phyloP scores from a whole-genome alignment of 2,329 filamentous ascomycete species.

The Beauveria pseudobassiana region DNA sequence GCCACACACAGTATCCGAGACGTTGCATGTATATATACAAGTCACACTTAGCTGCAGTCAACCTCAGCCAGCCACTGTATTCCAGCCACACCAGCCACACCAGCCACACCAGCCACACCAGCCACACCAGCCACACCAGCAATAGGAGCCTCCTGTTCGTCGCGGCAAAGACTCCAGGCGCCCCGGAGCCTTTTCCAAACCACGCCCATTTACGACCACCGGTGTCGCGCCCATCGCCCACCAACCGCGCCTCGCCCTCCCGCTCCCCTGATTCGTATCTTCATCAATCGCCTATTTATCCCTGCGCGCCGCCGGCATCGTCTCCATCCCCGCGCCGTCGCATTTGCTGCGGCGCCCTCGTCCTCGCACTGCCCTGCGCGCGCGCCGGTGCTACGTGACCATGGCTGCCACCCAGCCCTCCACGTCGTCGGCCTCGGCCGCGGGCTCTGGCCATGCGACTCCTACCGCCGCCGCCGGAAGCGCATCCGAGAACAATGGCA shows the following conservation, averaged over 20 bases:
- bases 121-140: slow-evolving; percentile 4
- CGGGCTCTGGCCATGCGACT: slow-evolving; percentile 25
- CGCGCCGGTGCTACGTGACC: slow-evolving; percentile 23
- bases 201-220: slow-evolving; percentile 6
- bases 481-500: slow-evolving; percentile 22
- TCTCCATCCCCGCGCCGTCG: slow-evolving; percentile 6
- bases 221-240: slow-evolving; percentile 8
- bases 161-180: slow-evolving; percentile 7
- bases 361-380: slow-evolving; percentile 1
- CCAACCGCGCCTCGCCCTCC: neutral
- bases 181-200: slow-evolving; percentile 5
- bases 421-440: slow-evolving; percentile 25
- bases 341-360: slow-evolving; percentile 10
- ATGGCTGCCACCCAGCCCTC: slow-evolving; percentile 38
- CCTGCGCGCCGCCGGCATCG: neutral
- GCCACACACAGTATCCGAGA: fast-evolving
- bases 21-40: neutral
- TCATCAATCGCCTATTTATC: neutral
- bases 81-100: slow-evolving; percentile 3
- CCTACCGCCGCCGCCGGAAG: slow-evolving; percentile 16
- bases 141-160: slow-evolving; percentile 8
- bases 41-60: neutral
- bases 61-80: neutral
- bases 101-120: slow-evolving; percentile 4
- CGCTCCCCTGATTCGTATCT: neutral